Base-by-base conservation (phyloP, 371 early-diverging fungal species). In the Mucor piriformis region DNA sequence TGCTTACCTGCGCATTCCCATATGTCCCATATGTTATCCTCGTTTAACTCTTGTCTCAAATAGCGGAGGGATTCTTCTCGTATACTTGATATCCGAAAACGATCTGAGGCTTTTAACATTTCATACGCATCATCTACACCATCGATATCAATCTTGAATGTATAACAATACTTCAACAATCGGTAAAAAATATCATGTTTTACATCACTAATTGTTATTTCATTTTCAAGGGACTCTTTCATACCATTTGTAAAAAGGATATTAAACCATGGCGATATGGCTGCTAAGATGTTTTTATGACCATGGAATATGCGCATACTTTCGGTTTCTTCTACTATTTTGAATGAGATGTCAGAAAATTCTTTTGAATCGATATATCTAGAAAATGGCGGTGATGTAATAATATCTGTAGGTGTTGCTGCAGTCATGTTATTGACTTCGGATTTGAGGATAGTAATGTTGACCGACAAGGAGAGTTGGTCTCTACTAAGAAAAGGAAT, bases 181-280 rank as follows among this genome's bases (percentile, higher is more conserved):
- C 77, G 58, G 21, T 68, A 61, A 54, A 85, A 83, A 3, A 70
- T 75, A 2, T 63, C 68, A 29, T 77, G 75, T 16, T 77, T 69
- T 3, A 78, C 76, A 50, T 81, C 75, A 53, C 67, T 61, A 6
- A 85, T 69, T 15, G 64, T 68, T 4, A 85, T 79, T 15, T 76
- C 71, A 18, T 67, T 58, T 43, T 85, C 81, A 34, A 54, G 79
- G 0, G 83, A 77, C 53, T 85, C 86, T 13, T 76, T 79, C 86
- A 85, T 84, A 23, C 86, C 86, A 55, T 83, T 85, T 25, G 82
- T 76, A 42, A 85, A 80, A 59, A 85, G 67, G 25, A 79, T 77
- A 34, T 79, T 70, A 37, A 85, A 85, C 57, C 78, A 82, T 4
- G 83, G 73, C 13, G 86, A 85, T 8, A 78, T 63, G 7, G 76